Base-by-base conservation (phyloP, 257 asterid genomes). In the Jasminum sambac region DNA sequence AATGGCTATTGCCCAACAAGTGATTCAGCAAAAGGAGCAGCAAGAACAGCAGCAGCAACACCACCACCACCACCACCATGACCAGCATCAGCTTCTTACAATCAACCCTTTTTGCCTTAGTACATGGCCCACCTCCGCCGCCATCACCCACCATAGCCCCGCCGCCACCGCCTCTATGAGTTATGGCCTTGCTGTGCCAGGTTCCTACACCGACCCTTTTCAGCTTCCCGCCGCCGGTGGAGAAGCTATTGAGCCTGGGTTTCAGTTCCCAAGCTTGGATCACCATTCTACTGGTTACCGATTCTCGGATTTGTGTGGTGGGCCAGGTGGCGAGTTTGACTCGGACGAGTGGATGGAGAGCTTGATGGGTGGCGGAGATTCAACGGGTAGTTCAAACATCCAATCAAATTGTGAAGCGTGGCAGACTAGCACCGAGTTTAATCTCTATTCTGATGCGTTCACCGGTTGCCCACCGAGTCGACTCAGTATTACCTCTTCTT, bases 341-440 rank as follows among this genome's bases (percentile, higher is more conserved):
- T 91, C 99, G 17, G 98, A 91, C 14, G 98, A 91, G 87, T 94
- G 99, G 99, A 88, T 94, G 98, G 99, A 91, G 80, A 94, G 89
- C 75, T 73, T 91, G 38, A 86, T 94, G 79, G 96, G 90, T 63
- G 96, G 90, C 59, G 92, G 91, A 64, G 97, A 85, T 72, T 88
- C 98, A 0, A 83, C 96, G 21, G 92, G 81, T 66, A 87, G 88
- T 63, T 83, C 91, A 57, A 81, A 81, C 52, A 89, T 79, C 46
- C 93, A 78, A 25, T 76, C 93, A 8, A 84, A 82, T 52, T 85
- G 89, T 40, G 93, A 84, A 79, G 86, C 91, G 78, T 91, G 98
- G 98, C 98, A 82, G 39, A 69, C 84, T 9, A 62, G 46, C 55
- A 52, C 92, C 6, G 91, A 86, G 68, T 86, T 83, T 50, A 77